phyloP scores from a whole-genome alignment of 2,329 filamentous ascomycete genomes.

The Aaosphaeria pasadenensis region DNA sequence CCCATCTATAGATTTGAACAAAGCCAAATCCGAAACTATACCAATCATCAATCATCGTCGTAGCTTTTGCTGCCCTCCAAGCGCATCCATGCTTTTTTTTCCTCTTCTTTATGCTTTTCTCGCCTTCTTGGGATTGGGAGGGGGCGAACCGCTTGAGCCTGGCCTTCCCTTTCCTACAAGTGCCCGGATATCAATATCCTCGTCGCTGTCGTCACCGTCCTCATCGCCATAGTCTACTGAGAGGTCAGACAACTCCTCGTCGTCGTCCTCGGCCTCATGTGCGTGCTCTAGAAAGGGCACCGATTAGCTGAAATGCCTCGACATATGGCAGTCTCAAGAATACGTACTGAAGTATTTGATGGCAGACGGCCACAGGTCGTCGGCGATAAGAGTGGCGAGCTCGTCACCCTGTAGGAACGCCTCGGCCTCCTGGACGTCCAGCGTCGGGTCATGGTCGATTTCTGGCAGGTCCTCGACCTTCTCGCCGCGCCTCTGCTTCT shows the following conservation, averaged over 20 bases:
- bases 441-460: slow-evolving; percentile 47
- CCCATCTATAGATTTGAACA: too few relatives aligned
- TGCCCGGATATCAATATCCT: slow-evolving; percentile 50
- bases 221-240: slow-evolving; percentile 62
- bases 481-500: slow-evolving; percentile 40
- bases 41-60: too few relatives aligned
- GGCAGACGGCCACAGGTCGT: slow-evolving; percentile 85
- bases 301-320: slow-evolving; percentile 34
- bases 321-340: neutral
- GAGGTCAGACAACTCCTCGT: slow-evolving; percentile 61
- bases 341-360: slow-evolving; percentile 87
- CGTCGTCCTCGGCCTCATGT: slow-evolving; percentile 69
- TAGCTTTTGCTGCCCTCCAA: neutral
- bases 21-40: too few relatives aligned
- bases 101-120: slow-evolving; percentile 30
- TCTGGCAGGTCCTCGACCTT: slow-evolving; percentile 29
- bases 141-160: slow-evolving; percentile 20
- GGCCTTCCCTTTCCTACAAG: slow-evolving; percentile 45
- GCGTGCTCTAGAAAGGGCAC: slow-evolving; percentile 36
- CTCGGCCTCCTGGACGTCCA: slow-evolving; percentile 68
- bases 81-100: neutral
- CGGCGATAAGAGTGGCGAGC: slow-evolving; percentile 73
- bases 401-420: slow-evolving; percentile 87
- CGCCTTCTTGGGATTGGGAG: slow-evolving; percentile 37
- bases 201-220: slow-evolving; percentile 47